Evolutionary conservation across 2,329 filamentous ascomycete genomes (phyloP).

Genomic region (Monosporascus sp.): DNA sequence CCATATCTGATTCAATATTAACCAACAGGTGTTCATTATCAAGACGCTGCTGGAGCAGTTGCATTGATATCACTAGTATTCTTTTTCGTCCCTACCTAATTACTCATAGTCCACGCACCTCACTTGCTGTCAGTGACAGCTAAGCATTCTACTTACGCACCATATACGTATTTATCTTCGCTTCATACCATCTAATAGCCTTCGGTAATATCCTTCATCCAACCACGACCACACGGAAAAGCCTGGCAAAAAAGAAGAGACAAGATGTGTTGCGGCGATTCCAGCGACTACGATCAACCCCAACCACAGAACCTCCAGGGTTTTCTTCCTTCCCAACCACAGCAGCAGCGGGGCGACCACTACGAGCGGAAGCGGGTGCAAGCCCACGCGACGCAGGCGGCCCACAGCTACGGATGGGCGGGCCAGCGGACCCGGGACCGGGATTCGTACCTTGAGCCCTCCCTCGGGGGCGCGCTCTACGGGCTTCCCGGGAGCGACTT

Average conservation of each 20-base stretch:
- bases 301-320: not conserved
- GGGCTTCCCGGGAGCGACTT: constrained; percentile 16
- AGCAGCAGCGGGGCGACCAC: not conserved
- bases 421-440: constrained; percentile 3
- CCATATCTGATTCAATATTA: not conserved
- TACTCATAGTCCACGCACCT: not conserved
- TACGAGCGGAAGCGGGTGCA: constrained; percentile 8
- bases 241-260: not conserved
- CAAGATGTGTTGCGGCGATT: constrained; percentile 11
- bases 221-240: not conserved
- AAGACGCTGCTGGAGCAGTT: not conserved
- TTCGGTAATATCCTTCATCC: not conserved
- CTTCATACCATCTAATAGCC: not conserved
- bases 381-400: constrained; percentile 10
- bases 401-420: constrained; percentile 16
- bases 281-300: constrained; percentile 8
- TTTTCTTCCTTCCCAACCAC: not conserved
- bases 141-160: not conserved
- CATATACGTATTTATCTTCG: not conserved
- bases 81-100: not conserved
- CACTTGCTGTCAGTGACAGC: not conserved
- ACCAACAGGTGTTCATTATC: not conserved
- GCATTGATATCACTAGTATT: not conserved
- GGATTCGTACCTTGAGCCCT: constrained; percentile 17
- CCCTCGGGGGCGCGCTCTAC: constrained; percentile 6